phyloP scores from a whole-genome alignment of 352 stramenopile genomes.

The Pythium vanterpoolii region DNA sequence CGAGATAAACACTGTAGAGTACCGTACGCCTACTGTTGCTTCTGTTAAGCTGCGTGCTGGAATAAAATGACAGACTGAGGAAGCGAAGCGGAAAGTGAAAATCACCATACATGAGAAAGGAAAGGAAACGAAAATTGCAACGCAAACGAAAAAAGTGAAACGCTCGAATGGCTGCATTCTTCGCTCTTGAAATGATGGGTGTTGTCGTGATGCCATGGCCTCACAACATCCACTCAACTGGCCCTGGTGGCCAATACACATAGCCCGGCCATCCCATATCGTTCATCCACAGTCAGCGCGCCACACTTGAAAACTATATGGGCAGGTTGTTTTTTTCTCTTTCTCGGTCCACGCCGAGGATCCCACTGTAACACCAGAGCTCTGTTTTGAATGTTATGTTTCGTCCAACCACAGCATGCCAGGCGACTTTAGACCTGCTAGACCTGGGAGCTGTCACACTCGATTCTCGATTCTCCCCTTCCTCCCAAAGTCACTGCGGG shows the following conservation, averaged over 20 bases:
- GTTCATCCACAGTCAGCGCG: not conserved
- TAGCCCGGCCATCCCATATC: conserved; percentile 2
- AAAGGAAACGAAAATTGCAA: not conserved
- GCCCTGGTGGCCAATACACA: conserved; percentile 3
- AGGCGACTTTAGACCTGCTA: too few relatives aligned
- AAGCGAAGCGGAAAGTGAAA: too few relatives aligned
- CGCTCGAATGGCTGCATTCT: conserved; percentile 3
- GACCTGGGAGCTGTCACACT: too few relatives aligned
- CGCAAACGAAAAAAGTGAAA: conserved; percentile 4
- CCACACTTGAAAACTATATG: not conserved
- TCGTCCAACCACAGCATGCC: too few relatives aligned
- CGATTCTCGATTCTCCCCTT: not conserved
- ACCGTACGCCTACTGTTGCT: too few relatives aligned
- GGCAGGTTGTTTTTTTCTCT: not conserved
- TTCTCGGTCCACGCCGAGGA: not conserved
- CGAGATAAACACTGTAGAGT: too few relatives aligned
- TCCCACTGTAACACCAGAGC: not conserved
- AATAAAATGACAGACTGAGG: too few relatives aligned
- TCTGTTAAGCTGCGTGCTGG: too few relatives aligned
- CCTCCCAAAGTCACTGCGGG: too few relatives aligned
- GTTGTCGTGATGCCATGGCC: conserved; percentile 14
- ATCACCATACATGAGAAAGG: not conserved
- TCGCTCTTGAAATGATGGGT: conserved; percentile 17
- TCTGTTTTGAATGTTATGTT: not conserved
- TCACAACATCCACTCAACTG: conserved; percentile 18